Base-by-base conservation (phyloP, 1,139 yeast genomes). In the Candida glucosophila region DNA sequence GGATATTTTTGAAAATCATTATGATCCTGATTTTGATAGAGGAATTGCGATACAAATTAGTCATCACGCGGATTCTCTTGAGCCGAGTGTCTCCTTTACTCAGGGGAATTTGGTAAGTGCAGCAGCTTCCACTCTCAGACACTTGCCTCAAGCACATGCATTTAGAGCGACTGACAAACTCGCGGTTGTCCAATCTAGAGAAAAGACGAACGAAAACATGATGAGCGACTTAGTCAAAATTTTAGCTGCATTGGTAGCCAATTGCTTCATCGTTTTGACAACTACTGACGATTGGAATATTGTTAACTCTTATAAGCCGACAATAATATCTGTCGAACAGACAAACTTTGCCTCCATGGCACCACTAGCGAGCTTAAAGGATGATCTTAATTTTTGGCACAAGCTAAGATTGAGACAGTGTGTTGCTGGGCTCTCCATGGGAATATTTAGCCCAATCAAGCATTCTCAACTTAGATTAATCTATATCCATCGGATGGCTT, bases 31-130 rank as follows among this genome's bases (percentile, higher is more conserved):
- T 10, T 55, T 57, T 26, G 70, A 65, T 37, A 52, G 48, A 27
- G 71, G 71, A 1, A 49, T 55, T 3, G 57, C 67, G 2, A 27
- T 64, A 12, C 45, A 44, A 21, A n/a, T n/a, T n/a, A n/a, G n/a
- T n/a, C 28, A 54, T 7, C 41, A 49, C 7, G 47, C 44, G 11
- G 38, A 39, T 11, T n/a, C n/a, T n/a, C 43, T 52, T 5, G 27
- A 43, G 11, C 39, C 55, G 2, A 39, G 44, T 12, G 47, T 53
- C 6, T 58, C 49, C 12, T 79, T 67, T 43, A 68, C 74, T 11
- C 85, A 77, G 33, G 57, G 70, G 33, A 76, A 74, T 38, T 54
- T 80, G 28, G 76, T 77, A 9, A 71, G 83, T 34, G 60, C 77
- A 2, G 54, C 77, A 10, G 78, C 86, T 0, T 62, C 83, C 1